A percentile compares a stretch with the other conserved stretches of the same genome.
Evolutionary conservation across 2,329 filamentous ascomycete species (phyloP).

Genomic region (Aureobasidium zeae): DNA sequence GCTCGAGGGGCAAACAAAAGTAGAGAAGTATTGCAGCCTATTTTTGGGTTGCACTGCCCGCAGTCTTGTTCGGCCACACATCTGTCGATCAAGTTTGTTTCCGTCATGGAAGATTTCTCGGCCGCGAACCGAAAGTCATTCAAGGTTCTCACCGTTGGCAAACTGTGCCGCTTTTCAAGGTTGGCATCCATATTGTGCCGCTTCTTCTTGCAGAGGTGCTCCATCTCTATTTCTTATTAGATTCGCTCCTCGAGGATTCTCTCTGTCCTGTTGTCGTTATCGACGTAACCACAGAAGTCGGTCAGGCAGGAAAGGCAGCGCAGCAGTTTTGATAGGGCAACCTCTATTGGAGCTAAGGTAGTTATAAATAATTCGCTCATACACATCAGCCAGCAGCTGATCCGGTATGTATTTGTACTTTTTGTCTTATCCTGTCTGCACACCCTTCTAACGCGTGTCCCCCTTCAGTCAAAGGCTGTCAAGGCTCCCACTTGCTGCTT

Average conservation of each 20-base stretch:
- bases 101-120: slow-evolving; percentile 12
- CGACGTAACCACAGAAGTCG: neutral
- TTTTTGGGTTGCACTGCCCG: slow-evolving; percentile 10
- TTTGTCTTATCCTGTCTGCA: slow-evolving; percentile 2
- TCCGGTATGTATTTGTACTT: slow-evolving; percentile 10
- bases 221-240: neutral
- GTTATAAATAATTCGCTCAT: slow-evolving; percentile 11
- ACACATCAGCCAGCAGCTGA: slow-evolving; percentile 9
- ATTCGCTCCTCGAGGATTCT: slow-evolving; percentile 4
- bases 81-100: neutral
- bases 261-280: neutral
- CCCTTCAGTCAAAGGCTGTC: slow-evolving; percentile 1
- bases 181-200: slow-evolving; percentile 7
- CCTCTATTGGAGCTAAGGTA: neutral
- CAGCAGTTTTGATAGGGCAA: neutral
- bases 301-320: neutral
- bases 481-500: neutral
- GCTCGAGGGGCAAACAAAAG: slow-evolving; percentile 2
- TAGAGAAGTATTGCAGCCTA: neutral
- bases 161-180: slow-evolving; percentile 10
- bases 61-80: neutral
- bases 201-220: neutral
- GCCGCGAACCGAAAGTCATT: slow-evolving; percentile 5
- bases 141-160: slow-evolving; percentile 10
- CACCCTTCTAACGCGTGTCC: slow-evolving; percentile 11